Conservation (phyloP, 2,329 filamentous ascomycete genomes). For the Emmonsiellopsis sp. region DNA sequence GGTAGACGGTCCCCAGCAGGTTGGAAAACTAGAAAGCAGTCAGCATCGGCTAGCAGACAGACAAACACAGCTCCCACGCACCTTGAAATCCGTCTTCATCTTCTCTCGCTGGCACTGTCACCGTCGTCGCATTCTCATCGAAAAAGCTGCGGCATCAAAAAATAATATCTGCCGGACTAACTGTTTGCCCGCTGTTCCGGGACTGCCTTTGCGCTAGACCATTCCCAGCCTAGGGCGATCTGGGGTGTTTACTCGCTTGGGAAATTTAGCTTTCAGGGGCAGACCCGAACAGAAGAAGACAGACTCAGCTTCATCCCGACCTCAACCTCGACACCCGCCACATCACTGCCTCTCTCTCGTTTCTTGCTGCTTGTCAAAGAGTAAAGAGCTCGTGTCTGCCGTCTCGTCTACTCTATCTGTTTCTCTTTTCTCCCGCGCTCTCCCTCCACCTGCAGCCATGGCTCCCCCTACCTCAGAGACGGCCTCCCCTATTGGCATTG, state of each 20-base stretch:
- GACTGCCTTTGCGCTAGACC: conserved; percentile 19
- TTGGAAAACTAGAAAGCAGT: conserved; percentile 77
- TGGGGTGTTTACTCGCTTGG: conserved; percentile 17
- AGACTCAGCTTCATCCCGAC: conserved; percentile 7
- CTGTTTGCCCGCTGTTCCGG: conserved; percentile 1
- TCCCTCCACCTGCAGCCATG: conserved; percentile 34
- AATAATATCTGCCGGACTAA: not conserved
- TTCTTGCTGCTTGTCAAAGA: not conserved
- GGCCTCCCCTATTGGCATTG: conserved; percentile 62
- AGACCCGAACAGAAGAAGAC: conserved; percentile 14
- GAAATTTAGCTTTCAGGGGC: conserved; percentile 25
- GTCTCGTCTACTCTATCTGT: conserved; percentile 5
- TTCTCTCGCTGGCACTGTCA: conserved; percentile 17
- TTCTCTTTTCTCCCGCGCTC: conserved; percentile 3
- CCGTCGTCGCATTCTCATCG: not conserved
- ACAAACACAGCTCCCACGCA: conserved; percentile 28
- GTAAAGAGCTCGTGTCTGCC: not conserved
- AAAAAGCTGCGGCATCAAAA: not conserved
- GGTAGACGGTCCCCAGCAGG: conserved; percentile 94
- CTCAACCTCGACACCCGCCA: conserved; percentile 10
- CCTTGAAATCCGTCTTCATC: conserved; percentile 99
- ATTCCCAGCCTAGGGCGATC: conserved; percentile 20
- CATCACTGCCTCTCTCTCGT: conserved; percentile 10
- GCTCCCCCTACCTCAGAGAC: conserved; percentile 47
- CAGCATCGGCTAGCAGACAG: conserved; percentile 11